These are phyloP conservation scores for Capsicum chinense DNA, from an alignment of 257 asterid species.

Conservation along the genomic window DNA sequence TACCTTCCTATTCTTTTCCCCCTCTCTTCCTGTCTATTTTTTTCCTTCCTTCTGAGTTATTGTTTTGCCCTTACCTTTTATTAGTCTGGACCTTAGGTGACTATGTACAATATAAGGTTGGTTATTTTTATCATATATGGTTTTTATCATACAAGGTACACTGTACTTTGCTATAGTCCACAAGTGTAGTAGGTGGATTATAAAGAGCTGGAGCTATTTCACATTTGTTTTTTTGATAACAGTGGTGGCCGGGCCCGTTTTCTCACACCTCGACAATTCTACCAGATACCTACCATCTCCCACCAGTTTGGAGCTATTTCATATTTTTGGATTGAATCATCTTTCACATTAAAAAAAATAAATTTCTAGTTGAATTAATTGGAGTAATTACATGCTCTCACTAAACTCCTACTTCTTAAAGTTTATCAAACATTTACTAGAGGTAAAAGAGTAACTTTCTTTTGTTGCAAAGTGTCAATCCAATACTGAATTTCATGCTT, in stretches of 20 bases:
- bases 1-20: background rate
- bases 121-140: background rate
- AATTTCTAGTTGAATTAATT: background rate
- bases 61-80: conserved; percentile 16
- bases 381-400: background rate
- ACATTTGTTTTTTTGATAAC: background rate
- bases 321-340: background rate
- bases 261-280: too few species aligned
- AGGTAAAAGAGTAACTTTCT: background rate
- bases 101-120: background rate
- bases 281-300: too few species aligned
- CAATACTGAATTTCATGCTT: background rate
- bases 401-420: background rate
- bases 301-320: background rate
- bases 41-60: background rate
- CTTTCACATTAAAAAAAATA: background rate
- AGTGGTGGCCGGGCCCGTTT: too few species aligned
- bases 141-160: background rate
- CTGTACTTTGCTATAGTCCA: background rate
- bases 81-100: background rate
- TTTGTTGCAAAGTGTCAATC: background rate
- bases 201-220: background rate
- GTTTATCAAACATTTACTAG: background rate
- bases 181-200: background rate
- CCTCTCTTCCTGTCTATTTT: background rate